These are phyloP conservation scores for Aureobasidium sp. DNA, from an alignment of 2,329 filamentous ascomycete genomes.

Conservation along the genomic window DNA sequence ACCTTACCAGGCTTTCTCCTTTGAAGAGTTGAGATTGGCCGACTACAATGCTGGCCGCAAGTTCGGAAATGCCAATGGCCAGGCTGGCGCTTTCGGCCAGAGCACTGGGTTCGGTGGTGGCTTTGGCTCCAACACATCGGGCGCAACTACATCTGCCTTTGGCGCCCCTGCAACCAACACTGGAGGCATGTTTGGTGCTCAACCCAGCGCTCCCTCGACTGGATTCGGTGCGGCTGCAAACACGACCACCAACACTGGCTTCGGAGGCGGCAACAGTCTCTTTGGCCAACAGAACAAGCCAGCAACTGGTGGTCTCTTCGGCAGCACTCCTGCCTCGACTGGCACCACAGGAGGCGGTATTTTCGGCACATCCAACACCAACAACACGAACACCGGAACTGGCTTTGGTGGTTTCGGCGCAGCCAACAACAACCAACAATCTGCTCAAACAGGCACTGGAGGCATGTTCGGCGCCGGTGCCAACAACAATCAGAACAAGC, in stretches of 20 bases:
- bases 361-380: slow-evolving; percentile 35
- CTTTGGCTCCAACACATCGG: slow-evolving; percentile 35
- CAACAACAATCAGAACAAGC: slow-evolving; percentile 20
- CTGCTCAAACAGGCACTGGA: slow-evolving; percentile 3
- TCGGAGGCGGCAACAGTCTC: slow-evolving; percentile 21
- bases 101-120: slow-evolving; percentile 49
- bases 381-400: slow-evolving; percentile 19
- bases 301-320: slow-evolving; percentile 21
- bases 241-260: slow-evolving; percentile 23
- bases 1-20: slow-evolving; percentile 80
- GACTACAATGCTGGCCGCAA: slow-evolving; percentile 85
- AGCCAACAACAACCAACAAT: neutral
- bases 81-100: slow-evolving; percentile 74
- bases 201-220: slow-evolving; percentile 30
- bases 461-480: slow-evolving; percentile 19
- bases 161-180: slow-evolving; percentile 35
- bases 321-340: slow-evolving; percentile 20
- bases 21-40: slow-evolving; percentile 60
- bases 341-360: slow-evolving; percentile 23
- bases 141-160: slow-evolving; percentile 37
- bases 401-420: slow-evolving; percentile 14
- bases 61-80: slow-evolving; percentile 74
- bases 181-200: slow-evolving; percentile 28
- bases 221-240: slow-evolving; percentile 35
- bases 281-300: slow-evolving; percentile 23